Percentiles rank a stretch among this genome's conserved stretches.
Evolutionary conservation across 352 stramenopile species (phyloP).

Genomic region (Phytophthora brassicae): DNA sequence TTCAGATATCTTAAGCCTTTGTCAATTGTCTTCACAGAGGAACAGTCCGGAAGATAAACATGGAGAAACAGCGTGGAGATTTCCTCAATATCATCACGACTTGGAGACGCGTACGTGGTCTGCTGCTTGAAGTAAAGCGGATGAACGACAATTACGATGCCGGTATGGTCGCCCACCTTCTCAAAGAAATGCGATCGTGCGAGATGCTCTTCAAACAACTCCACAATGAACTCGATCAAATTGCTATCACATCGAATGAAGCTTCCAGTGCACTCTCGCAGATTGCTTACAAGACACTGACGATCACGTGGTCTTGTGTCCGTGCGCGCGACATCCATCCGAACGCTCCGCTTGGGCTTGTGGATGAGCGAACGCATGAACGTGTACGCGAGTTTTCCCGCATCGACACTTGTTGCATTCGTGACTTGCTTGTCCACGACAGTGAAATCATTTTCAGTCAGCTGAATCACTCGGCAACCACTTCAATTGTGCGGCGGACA

Average conservation of each 20-base stretch:
- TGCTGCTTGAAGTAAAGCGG: constrained; percentile 63
- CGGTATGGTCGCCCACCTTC: constrained; percentile 65
- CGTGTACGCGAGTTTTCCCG: constrained; percentile 61
- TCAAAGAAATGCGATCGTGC: constrained; percentile 83
- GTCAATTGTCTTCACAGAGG: constrained; percentile 27
- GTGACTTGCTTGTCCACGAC: constrained; percentile 61
- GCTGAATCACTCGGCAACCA: constrained; percentile 19
- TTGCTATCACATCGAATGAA: constrained; percentile 78
- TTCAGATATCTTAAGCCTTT: not conserved
- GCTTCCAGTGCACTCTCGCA: constrained; percentile 61
- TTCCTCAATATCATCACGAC: constrained; percentile 74
- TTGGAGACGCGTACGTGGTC: constrained; percentile 71
- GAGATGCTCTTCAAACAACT: constrained; percentile 80
- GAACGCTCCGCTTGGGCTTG: constrained; percentile 38
- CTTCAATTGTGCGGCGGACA: constrained; percentile 14
- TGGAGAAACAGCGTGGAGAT: constrained; percentile 60
- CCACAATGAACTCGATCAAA: constrained; percentile 55
- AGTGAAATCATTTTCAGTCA: constrained; percentile 31
- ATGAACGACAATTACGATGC: constrained; percentile 78
- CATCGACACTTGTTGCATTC: constrained; percentile 49
- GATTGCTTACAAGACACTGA: constrained; percentile 67
- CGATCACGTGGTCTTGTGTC: constrained; percentile 67
- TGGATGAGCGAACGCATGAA: constrained; percentile 70
- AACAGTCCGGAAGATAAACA: constrained; percentile 51
- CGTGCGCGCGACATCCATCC: constrained; percentile 37